A percentile compares a stretch with the other conserved stretches of the same genome.
These are phyloP conservation scores for Laguncularia racemosa DNA, from an alignment of 345 rosid species.

Conservation along the genomic window DNA sequence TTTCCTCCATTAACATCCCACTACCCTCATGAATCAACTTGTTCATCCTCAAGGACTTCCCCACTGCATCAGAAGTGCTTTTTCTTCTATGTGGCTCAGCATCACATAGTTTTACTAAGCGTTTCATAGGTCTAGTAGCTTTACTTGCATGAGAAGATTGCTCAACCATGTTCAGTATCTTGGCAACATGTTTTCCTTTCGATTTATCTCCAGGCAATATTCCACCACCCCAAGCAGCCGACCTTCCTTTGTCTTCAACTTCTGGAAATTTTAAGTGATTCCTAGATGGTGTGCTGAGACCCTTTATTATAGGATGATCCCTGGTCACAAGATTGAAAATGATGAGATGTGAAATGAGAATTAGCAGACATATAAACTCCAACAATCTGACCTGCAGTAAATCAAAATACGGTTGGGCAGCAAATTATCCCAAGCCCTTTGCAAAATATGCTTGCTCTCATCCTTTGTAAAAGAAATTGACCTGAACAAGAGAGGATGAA, in stretches of 20 bases:
- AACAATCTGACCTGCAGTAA: constrained; percentile 53
- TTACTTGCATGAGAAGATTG: neutral
- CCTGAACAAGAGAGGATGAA: constrained; percentile 26
- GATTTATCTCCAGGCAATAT: constrained; percentile 8
- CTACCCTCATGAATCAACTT: neutral
- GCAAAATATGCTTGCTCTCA: constrained; percentile 10
- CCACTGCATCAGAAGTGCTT: neutral
- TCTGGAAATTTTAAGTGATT: constrained; percentile 55
- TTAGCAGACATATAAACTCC: neutral
- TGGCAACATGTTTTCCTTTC: constrained; percentile 10
- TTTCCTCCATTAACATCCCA: constrained; percentile 2
- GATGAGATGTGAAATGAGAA: neutral
- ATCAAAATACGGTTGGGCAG: constrained; percentile 53
- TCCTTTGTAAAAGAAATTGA: constrained; percentile 23
- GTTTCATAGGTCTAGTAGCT: constrained; percentile 7
- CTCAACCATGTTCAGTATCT: constrained; percentile 14
- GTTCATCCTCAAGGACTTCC: constrained; percentile 13
- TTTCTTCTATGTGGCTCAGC: constrained; percentile 5
- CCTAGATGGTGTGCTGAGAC: constrained; percentile 46
- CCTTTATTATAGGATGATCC: constrained; percentile 36
- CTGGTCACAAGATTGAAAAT: constrained; percentile 26
- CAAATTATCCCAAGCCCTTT: constrained; percentile 54
- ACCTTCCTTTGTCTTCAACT: constrained; percentile 12
- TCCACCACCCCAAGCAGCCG: constrained; percentile 9
- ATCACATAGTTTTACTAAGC: neutral